phyloP scores from a whole-genome alignment of 2,329 filamentous ascomycete genomes.

The Fusarium avenaceum region DNA sequence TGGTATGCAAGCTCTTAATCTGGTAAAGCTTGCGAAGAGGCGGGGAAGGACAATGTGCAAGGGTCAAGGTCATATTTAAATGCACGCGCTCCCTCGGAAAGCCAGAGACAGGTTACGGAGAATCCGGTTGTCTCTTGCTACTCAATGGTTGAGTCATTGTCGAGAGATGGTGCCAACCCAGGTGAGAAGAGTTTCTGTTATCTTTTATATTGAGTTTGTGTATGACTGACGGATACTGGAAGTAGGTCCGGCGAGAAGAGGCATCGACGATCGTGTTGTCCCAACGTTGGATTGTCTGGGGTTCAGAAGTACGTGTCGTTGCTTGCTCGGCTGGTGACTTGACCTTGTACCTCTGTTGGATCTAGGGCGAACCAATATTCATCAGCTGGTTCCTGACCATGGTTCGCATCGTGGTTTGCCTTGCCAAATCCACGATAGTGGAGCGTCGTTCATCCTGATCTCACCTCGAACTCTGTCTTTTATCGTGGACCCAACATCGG shows the following conservation, averaged over 20 bases:
- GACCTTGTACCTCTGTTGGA: constrained; percentile 14
- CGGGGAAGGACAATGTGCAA: constrained; percentile 34
- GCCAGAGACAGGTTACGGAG: constrained; percentile 19
- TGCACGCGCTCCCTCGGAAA: constrained; percentile 10
- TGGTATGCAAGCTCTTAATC: background rate
- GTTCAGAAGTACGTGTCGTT: constrained; percentile 16
- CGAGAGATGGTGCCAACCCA: background rate
- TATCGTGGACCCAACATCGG: background rate
- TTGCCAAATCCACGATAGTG: background rate
- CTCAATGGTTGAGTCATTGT: constrained; percentile 5
- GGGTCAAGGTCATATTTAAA: constrained; percentile 42
- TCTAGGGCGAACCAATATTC: background rate
- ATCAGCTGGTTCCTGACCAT: background rate
- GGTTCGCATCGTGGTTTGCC: background rate
- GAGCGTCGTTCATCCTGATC: background rate
- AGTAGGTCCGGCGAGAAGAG: constrained; percentile 18
- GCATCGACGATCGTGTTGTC: background rate
- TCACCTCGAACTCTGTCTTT: background rate
- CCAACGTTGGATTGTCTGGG: constrained; percentile 2
- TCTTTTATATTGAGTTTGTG: constrained; percentile 25
- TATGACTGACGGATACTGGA: constrained; percentile 35
- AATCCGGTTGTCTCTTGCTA: constrained; percentile 6
- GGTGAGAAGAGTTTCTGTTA: constrained; percentile 17
- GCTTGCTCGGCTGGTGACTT: background rate
- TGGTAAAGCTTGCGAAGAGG: constrained; percentile 29